Conservation (phyloP, 257 asterid genomes). For the Primulina huaijiensis region DNA sequence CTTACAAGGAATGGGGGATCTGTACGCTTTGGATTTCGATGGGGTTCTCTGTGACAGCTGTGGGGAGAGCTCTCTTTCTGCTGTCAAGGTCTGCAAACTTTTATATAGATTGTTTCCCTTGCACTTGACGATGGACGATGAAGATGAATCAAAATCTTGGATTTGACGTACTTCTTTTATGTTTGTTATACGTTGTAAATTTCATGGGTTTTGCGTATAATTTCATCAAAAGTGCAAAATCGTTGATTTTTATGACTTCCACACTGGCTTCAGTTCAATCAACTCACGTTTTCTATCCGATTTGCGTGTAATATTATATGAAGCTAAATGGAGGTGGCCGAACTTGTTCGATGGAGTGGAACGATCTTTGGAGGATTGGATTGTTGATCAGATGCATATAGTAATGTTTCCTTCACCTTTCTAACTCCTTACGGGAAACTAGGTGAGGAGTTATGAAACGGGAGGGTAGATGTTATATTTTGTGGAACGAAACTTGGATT, state of each 20-base stretch:
- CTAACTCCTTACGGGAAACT: neutral
- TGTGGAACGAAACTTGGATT: no score
- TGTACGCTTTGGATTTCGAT: constrained; percentile 92
- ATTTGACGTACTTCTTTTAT: neutral
- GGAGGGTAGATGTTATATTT: no score
- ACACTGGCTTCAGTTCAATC: neutral
- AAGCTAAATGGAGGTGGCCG: constrained; percentile 96
- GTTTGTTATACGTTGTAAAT: neutral
- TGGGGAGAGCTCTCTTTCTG: constrained; percentile 94
- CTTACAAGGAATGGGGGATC: constrained; percentile 59
- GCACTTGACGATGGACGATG: neutral
- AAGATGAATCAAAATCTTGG: constrained; percentile 2
- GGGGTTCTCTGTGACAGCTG: constrained; percentile 98
- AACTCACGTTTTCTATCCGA: neutral
- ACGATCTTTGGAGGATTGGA: constrained; percentile 73
- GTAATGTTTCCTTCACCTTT: constrained; percentile 34
- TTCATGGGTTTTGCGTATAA: neutral
- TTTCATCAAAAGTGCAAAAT: neutral
- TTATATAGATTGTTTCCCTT: neutral
- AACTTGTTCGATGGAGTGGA: constrained; percentile 63
- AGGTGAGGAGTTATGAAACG: no score
- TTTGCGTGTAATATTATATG: constrained; percentile 37
- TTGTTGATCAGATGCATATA: constrained; percentile 88
- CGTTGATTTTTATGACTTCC: constrained; percentile 3
- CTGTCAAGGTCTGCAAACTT: constrained; percentile 65